Evolutionary conservation across 2,329 filamentous ascomycete species (phyloP).

Genomic region (Trichoderma oligosporum): DNA sequence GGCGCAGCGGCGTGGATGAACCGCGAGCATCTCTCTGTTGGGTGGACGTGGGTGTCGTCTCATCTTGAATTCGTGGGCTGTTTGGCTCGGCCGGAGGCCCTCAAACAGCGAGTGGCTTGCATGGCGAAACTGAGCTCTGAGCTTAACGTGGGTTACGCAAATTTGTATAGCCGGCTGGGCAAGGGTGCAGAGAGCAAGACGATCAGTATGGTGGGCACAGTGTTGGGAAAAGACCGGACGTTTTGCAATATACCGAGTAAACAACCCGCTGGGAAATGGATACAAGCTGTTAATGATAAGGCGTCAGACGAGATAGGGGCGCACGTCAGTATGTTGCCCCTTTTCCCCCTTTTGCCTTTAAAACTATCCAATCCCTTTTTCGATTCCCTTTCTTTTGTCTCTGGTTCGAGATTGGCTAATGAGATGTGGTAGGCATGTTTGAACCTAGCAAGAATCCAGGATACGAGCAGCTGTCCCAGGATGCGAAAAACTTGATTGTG

Average conservation of each 20-base stretch:
- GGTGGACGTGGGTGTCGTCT: constrained; percentile 77
- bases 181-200: constrained; percentile 56
- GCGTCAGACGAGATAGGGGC: constrained; percentile 75
- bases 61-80: constrained; percentile 94
- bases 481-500: constrained; percentile 62
- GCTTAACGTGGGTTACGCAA: constrained; percentile 71
- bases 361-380: no score
- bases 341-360: no score
- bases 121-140: constrained; percentile 63
- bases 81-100: constrained; percentile 76
- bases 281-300: constrained; percentile 70
- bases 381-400: not conserved
- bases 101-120: constrained; percentile 67
- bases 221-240: constrained; percentile 69
- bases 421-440: constrained; percentile 59
- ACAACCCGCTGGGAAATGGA: constrained; percentile 56
- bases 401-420: not conserved
- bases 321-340: constrained; percentile 57
- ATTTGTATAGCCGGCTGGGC: constrained; percentile 83
- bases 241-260: constrained; percentile 79
- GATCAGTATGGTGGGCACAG: constrained; percentile 51
- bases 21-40: constrained; percentile 71
- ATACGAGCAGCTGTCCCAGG: constrained; percentile 63
- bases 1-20: constrained; percentile 84
- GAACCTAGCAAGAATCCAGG: constrained; percentile 67